Percentiles rank a stretch among this genome's conserved stretches.
These are phyloP conservation scores for Cymodocea nodosa DNA, from an alignment of 116 monocot species.

Conservation along the genomic window DNA sequence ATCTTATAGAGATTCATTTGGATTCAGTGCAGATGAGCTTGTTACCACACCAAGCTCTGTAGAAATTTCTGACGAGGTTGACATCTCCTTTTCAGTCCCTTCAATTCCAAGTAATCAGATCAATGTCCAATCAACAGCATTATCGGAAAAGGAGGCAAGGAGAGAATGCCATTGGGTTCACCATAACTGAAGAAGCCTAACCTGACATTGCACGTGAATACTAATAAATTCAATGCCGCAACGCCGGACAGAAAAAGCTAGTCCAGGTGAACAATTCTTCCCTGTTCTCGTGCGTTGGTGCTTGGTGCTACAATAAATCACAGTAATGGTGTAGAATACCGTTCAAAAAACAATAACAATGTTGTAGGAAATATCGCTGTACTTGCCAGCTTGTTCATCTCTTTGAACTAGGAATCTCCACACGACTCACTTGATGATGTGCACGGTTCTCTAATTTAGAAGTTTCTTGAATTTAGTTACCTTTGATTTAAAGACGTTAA, in stretches of 20 bases:
- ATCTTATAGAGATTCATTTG: slow-evolving; percentile 94
- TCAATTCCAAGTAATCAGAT: slow-evolving; percentile 28
- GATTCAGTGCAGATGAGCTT: slow-evolving; percentile 90
- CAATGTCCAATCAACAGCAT: slow-evolving; percentile 18
- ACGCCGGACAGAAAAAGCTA: neutral
- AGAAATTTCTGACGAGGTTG: slow-evolving; percentile 40
- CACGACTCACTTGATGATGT: no score
- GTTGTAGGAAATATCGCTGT: neutral
- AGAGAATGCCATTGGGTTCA: neutral
- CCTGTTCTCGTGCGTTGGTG: neutral
- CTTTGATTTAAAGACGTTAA: no score
- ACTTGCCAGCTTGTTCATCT: no score
- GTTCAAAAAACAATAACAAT: neutral
- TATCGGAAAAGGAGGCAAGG: slow-evolving; percentile 16
- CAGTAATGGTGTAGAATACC: neutral
- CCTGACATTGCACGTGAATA: neutral
- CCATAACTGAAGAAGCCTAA: neutral
- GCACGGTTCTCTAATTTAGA: no score
- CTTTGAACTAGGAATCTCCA: no score
- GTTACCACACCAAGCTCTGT: slow-evolving; percentile 49
- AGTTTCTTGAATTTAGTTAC: no score
- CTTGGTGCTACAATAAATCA: neutral
- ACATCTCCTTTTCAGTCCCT: slow-evolving; percentile 56
- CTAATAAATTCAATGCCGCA: neutral
- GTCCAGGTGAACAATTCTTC: neutral